These are phyloP conservation scores for Fusarium solani-melongenae DNA, from an alignment of 2,329 filamentous ascomycete genomes.

Conservation along the genomic window DNA sequence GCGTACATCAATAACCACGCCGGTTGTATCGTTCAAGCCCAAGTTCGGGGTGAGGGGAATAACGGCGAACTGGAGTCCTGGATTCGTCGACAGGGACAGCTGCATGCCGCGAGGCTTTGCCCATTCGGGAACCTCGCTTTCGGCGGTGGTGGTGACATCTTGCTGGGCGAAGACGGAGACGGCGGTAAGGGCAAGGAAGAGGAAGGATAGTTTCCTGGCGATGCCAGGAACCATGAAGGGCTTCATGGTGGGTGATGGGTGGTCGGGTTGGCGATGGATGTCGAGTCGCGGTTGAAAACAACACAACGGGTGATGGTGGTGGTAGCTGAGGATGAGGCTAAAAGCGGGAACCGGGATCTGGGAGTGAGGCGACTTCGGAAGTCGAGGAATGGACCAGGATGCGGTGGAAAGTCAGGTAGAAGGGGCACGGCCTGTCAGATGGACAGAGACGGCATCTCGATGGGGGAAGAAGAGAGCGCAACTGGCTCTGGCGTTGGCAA, in stretches of 20 bases:
- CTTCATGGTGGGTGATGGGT: constrained; percentile 20
- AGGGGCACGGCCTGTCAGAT: constrained; percentile 32
- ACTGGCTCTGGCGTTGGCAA: constrained; percentile 1
- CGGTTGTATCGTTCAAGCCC: constrained; percentile 56
- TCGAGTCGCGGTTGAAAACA: neutral
- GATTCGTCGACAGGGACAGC: constrained; percentile 50
- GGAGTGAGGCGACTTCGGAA: constrained; percentile 21
- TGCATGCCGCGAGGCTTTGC: constrained; percentile 54
- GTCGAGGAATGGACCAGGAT: constrained; percentile 25
- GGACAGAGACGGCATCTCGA: constrained; percentile 31
- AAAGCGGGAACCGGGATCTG: constrained; percentile 11
- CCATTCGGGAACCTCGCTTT: constrained; percentile 53
- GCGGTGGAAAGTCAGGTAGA: constrained; percentile 22
- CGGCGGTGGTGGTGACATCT: constrained; percentile 48
- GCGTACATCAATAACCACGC: constrained; percentile 50
- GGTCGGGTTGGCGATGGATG: neutral
- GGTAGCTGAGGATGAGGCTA: constrained; percentile 3
- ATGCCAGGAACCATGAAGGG: constrained; percentile 8
- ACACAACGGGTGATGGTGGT: neutral
- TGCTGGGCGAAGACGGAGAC: constrained; percentile 48
- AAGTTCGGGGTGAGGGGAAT: constrained; percentile 57
- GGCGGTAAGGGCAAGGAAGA: constrained; percentile 42
- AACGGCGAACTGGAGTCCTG: constrained; percentile 53
- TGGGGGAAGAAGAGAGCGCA: neutral
- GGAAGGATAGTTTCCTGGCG: constrained; percentile 21